These are phyloP conservation scores for Quercus bicolor DNA, from an alignment of 306 rosid genomes.

Conservation along the genomic window DNA sequence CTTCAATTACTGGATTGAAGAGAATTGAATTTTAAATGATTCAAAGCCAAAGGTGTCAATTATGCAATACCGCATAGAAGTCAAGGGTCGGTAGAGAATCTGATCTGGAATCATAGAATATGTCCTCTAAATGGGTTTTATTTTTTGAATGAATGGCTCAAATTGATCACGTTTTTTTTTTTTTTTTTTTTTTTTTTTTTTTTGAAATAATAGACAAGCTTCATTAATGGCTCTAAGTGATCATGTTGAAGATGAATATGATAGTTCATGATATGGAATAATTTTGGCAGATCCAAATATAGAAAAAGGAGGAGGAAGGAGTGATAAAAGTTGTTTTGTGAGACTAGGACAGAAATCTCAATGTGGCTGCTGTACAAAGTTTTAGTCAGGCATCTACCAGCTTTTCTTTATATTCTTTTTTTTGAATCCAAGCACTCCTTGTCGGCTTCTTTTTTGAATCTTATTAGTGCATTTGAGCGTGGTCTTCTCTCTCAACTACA, in stretches of 20 bases:
- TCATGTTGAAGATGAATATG: slow-evolving; percentile 12
- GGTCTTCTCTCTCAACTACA: not conserved
- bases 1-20: not conserved
- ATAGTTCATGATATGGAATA: not conserved
- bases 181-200: too few relatives aligned
- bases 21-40: not conserved
- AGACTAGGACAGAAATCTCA: slow-evolving; percentile 22
- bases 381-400: slow-evolving; percentile 31
- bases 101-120: slow-evolving; percentile 14
- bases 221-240: too few relatives aligned
- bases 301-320: not conserved
- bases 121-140: not conserved
- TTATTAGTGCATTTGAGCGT: not conserved
- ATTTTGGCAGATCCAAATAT: slow-evolving; percentile 20
- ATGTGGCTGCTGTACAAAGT: slow-evolving; percentile 9
- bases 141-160: too few relatives aligned
- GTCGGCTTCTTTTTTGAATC: slow-evolving; percentile 31
- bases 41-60: not conserved
- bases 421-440: slow-evolving; percentile 25
- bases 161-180: too few relatives aligned
- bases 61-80: not conserved
- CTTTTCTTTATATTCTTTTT: slow-evolving; percentile 32
- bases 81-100: slow-evolving; percentile 15
- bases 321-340: not conserved
- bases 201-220: too few relatives aligned